Evolutionary conservation across 257 asterid genomes (phyloP), one percentile per base, ranked within the genome.

Genomic region (Solanum pinnatisectum): DNA sequence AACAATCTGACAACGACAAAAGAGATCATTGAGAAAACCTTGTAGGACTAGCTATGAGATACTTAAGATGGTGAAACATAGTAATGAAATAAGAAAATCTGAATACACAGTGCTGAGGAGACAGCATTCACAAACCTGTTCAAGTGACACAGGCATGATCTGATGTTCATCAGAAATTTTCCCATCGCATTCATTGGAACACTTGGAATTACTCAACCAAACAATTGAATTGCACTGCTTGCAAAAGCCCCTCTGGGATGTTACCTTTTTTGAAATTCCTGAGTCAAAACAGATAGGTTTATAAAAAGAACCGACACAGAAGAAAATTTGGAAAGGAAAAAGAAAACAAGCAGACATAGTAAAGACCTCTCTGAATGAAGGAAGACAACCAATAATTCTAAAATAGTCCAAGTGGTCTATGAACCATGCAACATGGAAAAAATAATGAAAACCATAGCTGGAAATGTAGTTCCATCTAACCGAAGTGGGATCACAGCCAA

Each of bases 241-340:
- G 88, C 98, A 95, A 90, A 91, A 95, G 18, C 98, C 99, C 89
- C 98, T 93, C 71, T 85, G 87, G 63, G 94, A 91, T 83, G 90
- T 89, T 42, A 89, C 86, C 87, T 88, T 92, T 83, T 89, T 90
- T 87, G 90, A 77, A 46, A 87, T 36, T 6, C 89, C 98, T 95
- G 96, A 91, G 16, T 49, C 22, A 30, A 10, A 82, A 82, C 44
- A 82, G 22, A 6, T 30, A 30, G 22, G 20, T 5, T 36, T 46
- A 46, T 79, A 25, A 52, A 84, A 83, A 68, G 36, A 86, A 63
- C 85, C 33, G 37, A 90, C 81, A 88, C 52, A 30, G 60, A 35
- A 13, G 16, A 59, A 84, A 73, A 65, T 16, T 39, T 13, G 42
- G 22, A 25, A 40, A 63, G 83, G 25, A 13, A 20, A 20, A 36